Base-by-base conservation (phyloP, 1,284 basidiomycete genomes). In the Heliocybe sulcata region DNA sequence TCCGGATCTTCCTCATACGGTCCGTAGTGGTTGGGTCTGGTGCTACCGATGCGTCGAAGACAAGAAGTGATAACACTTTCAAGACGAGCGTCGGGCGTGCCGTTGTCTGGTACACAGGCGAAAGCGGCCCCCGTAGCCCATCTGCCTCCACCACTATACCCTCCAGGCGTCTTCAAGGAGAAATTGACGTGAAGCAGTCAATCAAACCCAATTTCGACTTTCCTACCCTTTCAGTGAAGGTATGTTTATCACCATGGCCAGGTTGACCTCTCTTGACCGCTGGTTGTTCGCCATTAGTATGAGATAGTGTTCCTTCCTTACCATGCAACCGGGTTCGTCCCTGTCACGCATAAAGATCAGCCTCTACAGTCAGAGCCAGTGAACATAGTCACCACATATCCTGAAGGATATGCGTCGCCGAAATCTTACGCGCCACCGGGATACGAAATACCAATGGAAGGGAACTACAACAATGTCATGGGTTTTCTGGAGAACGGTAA, bases 121-220 rank as follows among this genome's bases (percentile, higher is more conserved):
- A 63, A 2, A 69, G 73, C 23, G 65, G 68, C 16, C 61, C 58
- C 6, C 59, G 62, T 53, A 42, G 60, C 26, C 16, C 4, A 52
- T 16, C 12, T 25, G 33, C 8, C 12, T 52, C 50, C 3, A 22
- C 20, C 3, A 22, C 25, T 11, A 31, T 16, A 52, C 12, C 16
- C 29, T 26, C 63, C 42, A 68, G 77, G 19, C 62, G 67, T 26
- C 62, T 83, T 14, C 69, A 73, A 50, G 82, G 83, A 8, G 81
- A 84, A 64, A 59, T 85, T 26, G 72, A 77, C 9, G 65, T 82
- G 23, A 68, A 71, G 57, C 74, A 65, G 57, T 65, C 63, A 12
- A 53, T 77, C 51, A 83, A 78, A 60, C 77, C 76, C 2, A 79
- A 74, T 50, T 82, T 83, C 61, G 59, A 72, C 26, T 84, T 84